A percentile compares a stretch with the other conserved stretches of the same genome.
These are phyloP conservation scores for Diaporthe nobilis DNA, from an alignment of 2,329 filamentous ascomycete species.

Conservation along the genomic window DNA sequence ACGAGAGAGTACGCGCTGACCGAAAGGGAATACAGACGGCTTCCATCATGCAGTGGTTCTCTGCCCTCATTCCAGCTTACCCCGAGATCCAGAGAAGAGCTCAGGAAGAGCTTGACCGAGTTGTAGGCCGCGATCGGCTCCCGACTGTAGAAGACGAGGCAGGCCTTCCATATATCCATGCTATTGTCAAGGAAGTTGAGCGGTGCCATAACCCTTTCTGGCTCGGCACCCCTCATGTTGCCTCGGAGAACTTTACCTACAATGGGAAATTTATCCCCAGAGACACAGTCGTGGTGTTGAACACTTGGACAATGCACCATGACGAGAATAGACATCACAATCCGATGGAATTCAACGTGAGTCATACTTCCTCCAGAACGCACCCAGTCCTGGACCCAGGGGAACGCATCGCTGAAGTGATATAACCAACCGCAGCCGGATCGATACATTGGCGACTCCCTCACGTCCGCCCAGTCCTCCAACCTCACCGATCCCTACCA, in stretches of 20 bases:
- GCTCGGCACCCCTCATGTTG: slow-evolving; percentile 18
- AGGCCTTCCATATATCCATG: slow-evolving; percentile 7
- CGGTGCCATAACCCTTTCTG: slow-evolving; percentile 29
- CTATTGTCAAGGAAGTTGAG: slow-evolving; percentile 31
- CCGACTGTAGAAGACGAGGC: slow-evolving; percentile 14
- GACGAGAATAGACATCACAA: not conserved
- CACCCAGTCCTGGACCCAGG: not conserved
- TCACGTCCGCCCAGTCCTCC: slow-evolving; percentile 45
- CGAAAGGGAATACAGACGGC: not conserved
- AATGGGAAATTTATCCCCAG: slow-evolving; percentile 17
- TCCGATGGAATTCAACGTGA: slow-evolving; percentile 24
- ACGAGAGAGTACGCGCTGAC: not conserved
- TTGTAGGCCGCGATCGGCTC: slow-evolving; percentile 16
- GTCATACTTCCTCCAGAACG: not conserved
- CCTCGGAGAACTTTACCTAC: slow-evolving; percentile 10
- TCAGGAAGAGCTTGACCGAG: slow-evolving; percentile 23
- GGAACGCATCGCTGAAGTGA: not conserved
- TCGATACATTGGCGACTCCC: slow-evolving; percentile 26
- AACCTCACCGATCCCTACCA: slow-evolving; percentile 51
- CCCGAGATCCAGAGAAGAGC: slow-evolving; percentile 6
- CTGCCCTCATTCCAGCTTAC: slow-evolving; percentile 21
- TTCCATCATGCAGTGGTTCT: slow-evolving; percentile 31
- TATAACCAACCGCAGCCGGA: not conserved
- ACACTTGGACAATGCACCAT: slow-evolving; percentile 34
- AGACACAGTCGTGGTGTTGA: slow-evolving; percentile 23